These are phyloP conservation scores for Aspergillus chevalieri DNA, from an alignment of 2,329 filamentous ascomycete genomes.

Conservation along the genomic window DNA sequence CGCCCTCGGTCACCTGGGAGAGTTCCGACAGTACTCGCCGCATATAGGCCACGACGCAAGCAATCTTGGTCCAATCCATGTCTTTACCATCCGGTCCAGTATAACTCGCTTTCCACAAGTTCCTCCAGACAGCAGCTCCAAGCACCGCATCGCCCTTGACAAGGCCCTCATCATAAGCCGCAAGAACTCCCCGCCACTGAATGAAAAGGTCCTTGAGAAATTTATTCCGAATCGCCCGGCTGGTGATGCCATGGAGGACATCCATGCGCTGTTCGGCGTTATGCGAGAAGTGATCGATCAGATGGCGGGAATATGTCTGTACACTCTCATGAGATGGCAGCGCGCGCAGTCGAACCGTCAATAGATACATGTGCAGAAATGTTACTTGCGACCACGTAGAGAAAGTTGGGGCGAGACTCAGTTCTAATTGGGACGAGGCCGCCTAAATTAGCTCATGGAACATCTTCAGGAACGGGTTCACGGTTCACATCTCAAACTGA, in stretches of 20 bases:
- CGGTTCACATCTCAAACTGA: not conserved
- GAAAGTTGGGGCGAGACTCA: constrained; percentile 78
- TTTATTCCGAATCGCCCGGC: constrained; percentile 51
- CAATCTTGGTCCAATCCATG: constrained; percentile 56
- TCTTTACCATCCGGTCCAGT: constrained; percentile 36
- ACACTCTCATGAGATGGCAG: constrained; percentile 61
- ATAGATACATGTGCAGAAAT: constrained; percentile 91
- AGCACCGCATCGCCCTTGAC: constrained; percentile 43
- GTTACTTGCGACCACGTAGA: constrained; percentile 94
- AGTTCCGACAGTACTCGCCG: constrained; percentile 51
- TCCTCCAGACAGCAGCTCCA: constrained; percentile 77
- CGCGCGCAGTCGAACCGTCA: constrained; percentile 75
- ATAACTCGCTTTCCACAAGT: constrained; percentile 71
- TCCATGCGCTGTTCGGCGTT: constrained; percentile 65
- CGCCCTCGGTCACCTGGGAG: constrained; percentile 48
- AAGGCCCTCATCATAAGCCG: constrained; percentile 53
- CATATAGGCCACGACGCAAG: constrained; percentile 59
- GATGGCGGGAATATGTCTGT: constrained; percentile 75
- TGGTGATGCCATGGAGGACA: constrained; percentile 43
- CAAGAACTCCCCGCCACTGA: constrained; percentile 82
- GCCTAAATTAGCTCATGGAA: not conserved
- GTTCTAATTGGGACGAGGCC: constrained; percentile 46
- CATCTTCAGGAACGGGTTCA: not conserved
- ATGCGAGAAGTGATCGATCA: constrained; percentile 82
- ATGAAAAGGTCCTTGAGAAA: constrained; percentile 81